Conservation (phyloP, 257 asterid species). For the Solanum piurae region DNA sequence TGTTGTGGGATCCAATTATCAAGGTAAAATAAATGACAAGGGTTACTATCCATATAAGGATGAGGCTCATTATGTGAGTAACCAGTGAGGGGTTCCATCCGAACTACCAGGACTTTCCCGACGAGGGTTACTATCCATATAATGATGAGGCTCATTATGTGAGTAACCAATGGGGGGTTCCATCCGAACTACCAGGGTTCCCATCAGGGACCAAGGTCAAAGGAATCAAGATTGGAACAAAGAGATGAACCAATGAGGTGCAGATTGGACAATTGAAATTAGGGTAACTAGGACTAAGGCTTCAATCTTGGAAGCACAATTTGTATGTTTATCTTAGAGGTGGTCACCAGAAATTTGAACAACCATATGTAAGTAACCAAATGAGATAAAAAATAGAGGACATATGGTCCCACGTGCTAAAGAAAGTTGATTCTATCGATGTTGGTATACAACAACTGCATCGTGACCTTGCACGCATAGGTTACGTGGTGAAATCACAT, state of each 20-base stretch:
- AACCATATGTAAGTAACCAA: neutral
- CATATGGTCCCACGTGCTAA: neutral
- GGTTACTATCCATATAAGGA: neutral
- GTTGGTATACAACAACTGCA: neutral
- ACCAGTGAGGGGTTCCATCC: neutral
- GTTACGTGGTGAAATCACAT: neutral
- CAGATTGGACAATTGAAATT: neutral
- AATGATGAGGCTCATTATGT: neutral
- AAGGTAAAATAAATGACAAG: too few relatives aligned
- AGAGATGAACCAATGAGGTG: neutral
- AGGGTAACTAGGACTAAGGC: neutral
- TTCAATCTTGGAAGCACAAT: too few relatives aligned
- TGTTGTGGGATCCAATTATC: neutral
- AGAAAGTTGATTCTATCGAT: neutral
- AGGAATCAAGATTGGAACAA: neutral
- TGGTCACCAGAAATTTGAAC: neutral
- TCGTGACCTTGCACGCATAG: neutral
- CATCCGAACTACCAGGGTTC: neutral
- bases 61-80: neutral
- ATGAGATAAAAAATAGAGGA: neutral
- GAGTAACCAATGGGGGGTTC: neutral
- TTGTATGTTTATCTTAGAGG: neutral
- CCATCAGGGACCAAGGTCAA: neutral
- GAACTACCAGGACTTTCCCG: too few relatives aligned
- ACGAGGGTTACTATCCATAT: neutral